Evolutionary conservation across 495 filamentous ascomycete species (phyloP), one percentile per base, ranked within the genome.

Genomic region (Talaromyces wortmannii): DNA sequence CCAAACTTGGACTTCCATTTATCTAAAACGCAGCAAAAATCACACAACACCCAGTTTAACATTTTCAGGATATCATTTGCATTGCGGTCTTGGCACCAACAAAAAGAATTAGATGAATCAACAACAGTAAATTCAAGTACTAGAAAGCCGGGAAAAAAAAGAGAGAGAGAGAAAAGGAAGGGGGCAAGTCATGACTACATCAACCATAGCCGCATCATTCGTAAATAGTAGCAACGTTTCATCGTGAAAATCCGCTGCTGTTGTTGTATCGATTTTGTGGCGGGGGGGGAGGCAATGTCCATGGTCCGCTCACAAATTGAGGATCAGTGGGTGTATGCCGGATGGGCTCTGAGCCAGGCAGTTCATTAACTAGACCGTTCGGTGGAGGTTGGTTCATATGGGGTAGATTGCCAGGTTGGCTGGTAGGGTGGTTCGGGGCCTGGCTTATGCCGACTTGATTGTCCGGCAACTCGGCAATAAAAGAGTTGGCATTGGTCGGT

Each of bases 231-330:
- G 36, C 36, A 40, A 10, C 36, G 36, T 40, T 40, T 40, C 36
- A 40, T 40, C 36, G 36, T 40, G 36, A 52, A 36, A 40, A 52
- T 8, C 50, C 50, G 12, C 50, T 36, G 15, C 31, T 15, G n/a
- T 52, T 52, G 17, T 44, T 30, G 23, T 53, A 53, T 23, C 40
- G 36, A 18, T 32, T 53, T 10, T 18, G 43, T 2, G 42, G 43
- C 3, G 43, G 44, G 11, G 52, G 5, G 17, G 52, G 52, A 10
- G 52, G 52, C n/a, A 45, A 55, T 43, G 53, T 50, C 53, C 53
- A 55, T 16, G 53, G 53, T 31, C 53, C 53, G 43, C 53, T 55
- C 10, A 55, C 53, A 15, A 55, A 55, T 16, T 47, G 44, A 23
- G 53, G 53, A 42, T 55, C 53, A 10, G 53, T 48, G 17, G 47